Conservation (phyloP, 768 basidiomycete species). For the Tulasnella sp. region DNA sequence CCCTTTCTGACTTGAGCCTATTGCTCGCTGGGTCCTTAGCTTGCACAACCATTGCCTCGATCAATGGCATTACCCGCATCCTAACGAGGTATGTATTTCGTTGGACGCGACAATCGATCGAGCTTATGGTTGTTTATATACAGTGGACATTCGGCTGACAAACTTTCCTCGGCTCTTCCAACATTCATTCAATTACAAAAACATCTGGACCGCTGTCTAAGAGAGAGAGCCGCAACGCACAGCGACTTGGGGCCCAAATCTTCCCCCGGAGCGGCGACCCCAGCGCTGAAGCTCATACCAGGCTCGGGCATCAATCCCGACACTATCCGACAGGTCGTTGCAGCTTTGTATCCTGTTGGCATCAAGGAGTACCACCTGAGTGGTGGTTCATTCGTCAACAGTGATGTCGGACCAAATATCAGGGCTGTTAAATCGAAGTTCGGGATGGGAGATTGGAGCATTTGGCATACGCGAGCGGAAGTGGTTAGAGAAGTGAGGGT, state of each 20-base stretch:
- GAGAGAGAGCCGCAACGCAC: not conserved
- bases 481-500: slow-evolving; percentile 30
- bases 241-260: not conserved
- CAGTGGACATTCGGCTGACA: slow-evolving; percentile 29
- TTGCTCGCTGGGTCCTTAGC: slow-evolving; percentile 25
- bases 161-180: not conserved
- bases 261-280: not conserved
- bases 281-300: slow-evolving; percentile 40
- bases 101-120: not conserved
- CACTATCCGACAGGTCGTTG: slow-evolving; percentile 41
- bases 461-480: slow-evolving; percentile 53
- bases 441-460: slow-evolving; percentile 59
- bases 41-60: slow-evolving; percentile 35
- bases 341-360: slow-evolving; percentile 42
- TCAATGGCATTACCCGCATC: slow-evolving; percentile 61
- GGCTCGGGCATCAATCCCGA: slow-evolving; percentile 62
- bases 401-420: slow-evolving; percentile 39
- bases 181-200: not conserved
- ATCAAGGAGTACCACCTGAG: slow-evolving; percentile 65
- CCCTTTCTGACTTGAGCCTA: not conserved
- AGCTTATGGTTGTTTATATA: slow-evolving; percentile 22
- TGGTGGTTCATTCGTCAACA: slow-evolving; percentile 50
- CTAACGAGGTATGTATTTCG: slow-evolving; percentile 52
- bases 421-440: not conserved
- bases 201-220: not conserved